Evolutionary conservation across 192 early-diverging fungal genomes (phyloP).

Genomic region (Coemansia biformis): DNA sequence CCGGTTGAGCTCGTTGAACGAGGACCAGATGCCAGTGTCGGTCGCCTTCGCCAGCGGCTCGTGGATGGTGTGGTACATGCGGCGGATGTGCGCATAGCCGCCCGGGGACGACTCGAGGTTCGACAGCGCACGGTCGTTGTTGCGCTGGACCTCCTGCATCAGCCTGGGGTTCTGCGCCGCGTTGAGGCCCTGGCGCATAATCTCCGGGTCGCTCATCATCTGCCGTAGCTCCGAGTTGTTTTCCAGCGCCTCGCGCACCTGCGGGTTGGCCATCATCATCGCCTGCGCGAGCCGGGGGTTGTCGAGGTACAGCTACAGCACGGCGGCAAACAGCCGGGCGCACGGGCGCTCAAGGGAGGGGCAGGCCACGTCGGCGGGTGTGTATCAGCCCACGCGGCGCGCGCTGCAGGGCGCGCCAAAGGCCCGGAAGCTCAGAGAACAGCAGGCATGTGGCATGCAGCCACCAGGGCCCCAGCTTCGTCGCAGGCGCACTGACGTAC

Average conservation of each 20-base stretch:
- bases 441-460: too few relatives aligned
- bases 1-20: constrained; percentile 42
- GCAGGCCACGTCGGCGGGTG: too few relatives aligned
- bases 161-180: constrained; percentile 45
- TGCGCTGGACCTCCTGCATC: constrained; percentile 51
- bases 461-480: too few relatives aligned
- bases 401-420: too few relatives aligned
- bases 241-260: constrained; percentile 37
- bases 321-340: too few relatives aligned
- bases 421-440: neutral
- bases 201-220: constrained; percentile 38
- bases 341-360: too few relatives aligned
- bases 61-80: constrained; percentile 48
- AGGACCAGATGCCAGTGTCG: constrained; percentile 14
- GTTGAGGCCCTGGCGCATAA: constrained; percentile 41
- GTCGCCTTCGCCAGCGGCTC: constrained; percentile 37
- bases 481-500: too few relatives aligned
- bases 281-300: constrained; percentile 35
- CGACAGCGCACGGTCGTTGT: constrained; percentile 51
- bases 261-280: constrained; percentile 47
- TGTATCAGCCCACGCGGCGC: too few relatives aligned
- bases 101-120: constrained; percentile 51
- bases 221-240: constrained; percentile 49
- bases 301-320: constrained; percentile 24
- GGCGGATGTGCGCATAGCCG: constrained; percentile 46